A percentile compares a stretch with the other conserved stretches of the same genome.
Evolutionary conservation across 116 monocot genomes (phyloP).

Genomic region (Iris pallida): DNA sequence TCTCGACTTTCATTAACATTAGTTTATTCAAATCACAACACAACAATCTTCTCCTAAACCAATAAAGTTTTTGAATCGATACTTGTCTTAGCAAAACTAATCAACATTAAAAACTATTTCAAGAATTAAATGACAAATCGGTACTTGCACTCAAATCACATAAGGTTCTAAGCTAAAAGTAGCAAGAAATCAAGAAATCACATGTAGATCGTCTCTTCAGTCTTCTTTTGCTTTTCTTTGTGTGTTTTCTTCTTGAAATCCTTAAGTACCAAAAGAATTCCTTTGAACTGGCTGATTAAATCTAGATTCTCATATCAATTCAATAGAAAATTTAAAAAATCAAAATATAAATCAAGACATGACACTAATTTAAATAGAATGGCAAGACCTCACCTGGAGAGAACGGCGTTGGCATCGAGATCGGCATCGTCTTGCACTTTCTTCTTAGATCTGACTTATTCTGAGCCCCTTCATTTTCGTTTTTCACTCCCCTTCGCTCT

Average conservation of each 20-base stretch:
- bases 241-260: constrained; percentile 84
- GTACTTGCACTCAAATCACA: too few relatives aligned
- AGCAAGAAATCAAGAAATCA: too few relatives aligned
- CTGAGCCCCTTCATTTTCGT: constrained; percentile 29
- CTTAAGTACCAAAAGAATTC: constrained; percentile 67
- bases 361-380: too few relatives aligned
- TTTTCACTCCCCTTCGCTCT: constrained; percentile 23
- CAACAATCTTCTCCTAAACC: too few relatives aligned
- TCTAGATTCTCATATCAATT: constrained; percentile 1
- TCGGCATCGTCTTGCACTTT: constrained; percentile 20
- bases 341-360: too few relatives aligned
- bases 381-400: constrained; percentile 41
- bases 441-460: constrained; percentile 34
- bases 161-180: too few relatives aligned
- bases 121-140: too few relatives aligned
- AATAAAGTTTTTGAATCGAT: too few relatives aligned
- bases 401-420: constrained; percentile 45
- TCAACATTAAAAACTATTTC: too few relatives aligned
- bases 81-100: too few relatives aligned
- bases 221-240: constrained; percentile 88
- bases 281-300: constrained; percentile 69
- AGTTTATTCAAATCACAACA: too few relatives aligned
- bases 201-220: constrained; percentile 66
- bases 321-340: constrained; percentile 1
- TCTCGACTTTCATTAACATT: too few relatives aligned